Conservation (phyloP, 495 filamentous ascomycete species). For the Ramalina intermedia region DNA sequence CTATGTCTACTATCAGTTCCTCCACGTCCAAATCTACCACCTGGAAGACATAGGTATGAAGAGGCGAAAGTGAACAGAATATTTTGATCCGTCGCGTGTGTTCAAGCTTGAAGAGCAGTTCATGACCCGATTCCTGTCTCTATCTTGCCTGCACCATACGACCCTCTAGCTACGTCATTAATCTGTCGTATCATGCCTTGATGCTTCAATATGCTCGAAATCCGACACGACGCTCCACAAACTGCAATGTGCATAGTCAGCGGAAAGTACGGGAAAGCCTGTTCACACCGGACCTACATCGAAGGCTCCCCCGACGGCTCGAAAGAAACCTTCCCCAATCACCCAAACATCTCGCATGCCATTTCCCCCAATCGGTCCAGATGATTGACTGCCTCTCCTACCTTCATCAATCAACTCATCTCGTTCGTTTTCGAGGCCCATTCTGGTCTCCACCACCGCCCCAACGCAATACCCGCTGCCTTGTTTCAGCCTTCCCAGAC, state of each 20-base stretch:
- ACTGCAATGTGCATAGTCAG: slow-evolving; percentile 4
- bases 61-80: no score
- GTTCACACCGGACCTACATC: slow-evolving; percentile 12
- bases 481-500: slow-evolving; percentile 18
- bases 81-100: no score
- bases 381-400: slow-evolving; percentile 3
- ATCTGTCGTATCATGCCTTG: neutral
- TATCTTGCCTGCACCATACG: no score
- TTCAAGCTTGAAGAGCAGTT: no score
- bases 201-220: slow-evolving; percentile 14
- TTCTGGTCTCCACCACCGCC: slow-evolving; percentile 21
- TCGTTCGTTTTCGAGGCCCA: slow-evolving; percentile 17
- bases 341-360: slow-evolving; percentile 24
- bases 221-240: slow-evolving; percentile 13
- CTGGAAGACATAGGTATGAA: no score
- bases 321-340: slow-evolving; percentile 20
- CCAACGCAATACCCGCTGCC: slow-evolving; percentile 24
- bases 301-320: slow-evolving; percentile 20
- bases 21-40: no score
- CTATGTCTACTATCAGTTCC: no score
- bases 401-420: slow-evolving; percentile 11
- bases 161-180: no score
- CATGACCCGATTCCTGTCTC: no score
- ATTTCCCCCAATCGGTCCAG: slow-evolving; percentile 16
- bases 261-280: no score